phyloP scores from a whole-genome alignment of 78 protist species.

The Corallochytrium limacisporum region DNA sequence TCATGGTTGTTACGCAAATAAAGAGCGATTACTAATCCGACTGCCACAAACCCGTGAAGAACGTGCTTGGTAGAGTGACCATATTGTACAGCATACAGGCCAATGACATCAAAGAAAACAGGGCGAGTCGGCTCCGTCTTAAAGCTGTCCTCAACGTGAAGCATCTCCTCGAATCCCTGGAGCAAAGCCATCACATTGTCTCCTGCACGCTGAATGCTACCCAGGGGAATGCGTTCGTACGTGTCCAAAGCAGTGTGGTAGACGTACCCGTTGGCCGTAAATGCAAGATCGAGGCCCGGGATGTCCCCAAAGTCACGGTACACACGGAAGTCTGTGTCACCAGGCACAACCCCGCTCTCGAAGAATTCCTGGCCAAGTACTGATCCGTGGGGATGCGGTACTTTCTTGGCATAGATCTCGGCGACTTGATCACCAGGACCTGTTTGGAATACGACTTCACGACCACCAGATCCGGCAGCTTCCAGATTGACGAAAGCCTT shows the following conservation, averaged over 20 bases:
- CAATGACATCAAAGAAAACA: too few species aligned
- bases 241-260: slow-evolving; percentile 28
- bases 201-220: slow-evolving; percentile 7
- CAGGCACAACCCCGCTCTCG: slow-evolving; percentile 14
- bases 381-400: slow-evolving; percentile 8
- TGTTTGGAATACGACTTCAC: neutral
- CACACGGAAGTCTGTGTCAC: slow-evolving; percentile 17
- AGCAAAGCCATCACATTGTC: slow-evolving; percentile 16
- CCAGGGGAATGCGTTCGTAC: neutral
- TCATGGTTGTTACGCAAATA: too few species aligned
- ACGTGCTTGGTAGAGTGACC: too few species aligned
- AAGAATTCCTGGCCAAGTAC: slow-evolving; percentile 7
- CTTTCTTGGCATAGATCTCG: too few species aligned
- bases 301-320: slow-evolving; percentile 18
- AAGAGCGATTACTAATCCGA: too few species aligned
- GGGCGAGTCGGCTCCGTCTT: too few species aligned
- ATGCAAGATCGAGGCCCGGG: slow-evolving; percentile 21
- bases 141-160: too few species aligned
- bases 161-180: neutral
- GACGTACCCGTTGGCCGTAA: slow-evolving; percentile 2
- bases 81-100: too few species aligned
- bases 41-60: too few species aligned
- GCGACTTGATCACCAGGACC: too few species aligned
- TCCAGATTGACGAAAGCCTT: neutral
- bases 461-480: neutral